Evolutionary conservation across 2,329 filamentous ascomycete genomes (phyloP).

Genomic region (Fusarium drepaniforme): DNA sequence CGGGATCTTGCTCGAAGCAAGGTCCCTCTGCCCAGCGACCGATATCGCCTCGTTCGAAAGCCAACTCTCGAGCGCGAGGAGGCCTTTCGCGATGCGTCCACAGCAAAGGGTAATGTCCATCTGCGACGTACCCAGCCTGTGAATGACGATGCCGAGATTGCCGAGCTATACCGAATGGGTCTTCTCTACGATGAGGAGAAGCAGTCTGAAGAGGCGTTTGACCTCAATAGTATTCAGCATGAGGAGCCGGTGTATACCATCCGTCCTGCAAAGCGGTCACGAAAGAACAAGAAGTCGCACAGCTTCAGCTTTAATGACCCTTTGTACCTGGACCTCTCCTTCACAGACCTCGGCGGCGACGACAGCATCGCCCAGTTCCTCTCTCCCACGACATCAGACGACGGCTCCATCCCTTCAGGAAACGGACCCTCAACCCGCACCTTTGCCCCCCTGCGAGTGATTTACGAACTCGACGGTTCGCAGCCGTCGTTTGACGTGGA

Average conservation of each 20-base stretch:
- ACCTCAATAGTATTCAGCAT: conserved; percentile 54
- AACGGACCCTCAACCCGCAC: conserved; percentile 25
- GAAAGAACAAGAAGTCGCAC: conserved; percentile 41
- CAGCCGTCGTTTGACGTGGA: conserved; percentile 50
- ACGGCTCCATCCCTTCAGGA: conserved; percentile 22
- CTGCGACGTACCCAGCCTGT: conserved; percentile 37
- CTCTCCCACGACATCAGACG: conserved; percentile 31
- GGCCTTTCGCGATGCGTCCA: conserved; percentile 58
- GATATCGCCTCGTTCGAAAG: conserved; percentile 47
- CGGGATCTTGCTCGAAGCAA: conserved; percentile 51
- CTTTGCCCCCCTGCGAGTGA: conserved; percentile 52
- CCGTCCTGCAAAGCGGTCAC: conserved; percentile 50
- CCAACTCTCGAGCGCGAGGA: conserved; percentile 61
- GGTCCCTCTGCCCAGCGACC: conserved; percentile 54
- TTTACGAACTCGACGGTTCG: conserved; percentile 54
- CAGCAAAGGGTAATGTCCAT: conserved; percentile 49
- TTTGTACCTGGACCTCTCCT: conserved; percentile 56
- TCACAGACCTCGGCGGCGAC: conserved; percentile 57
- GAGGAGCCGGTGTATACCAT: conserved; percentile 55
- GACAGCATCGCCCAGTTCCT: conserved; percentile 54
- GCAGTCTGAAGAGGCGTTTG: conserved; percentile 50
- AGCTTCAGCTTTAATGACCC: conserved; percentile 41
- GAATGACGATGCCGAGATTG: conserved; percentile 52
- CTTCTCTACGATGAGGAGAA: conserved; percentile 59
- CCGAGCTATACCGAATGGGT: conserved; percentile 58